phyloP scores from a whole-genome alignment of 1,284 basidiomycete species.

The Ustilago tritici region DNA sequence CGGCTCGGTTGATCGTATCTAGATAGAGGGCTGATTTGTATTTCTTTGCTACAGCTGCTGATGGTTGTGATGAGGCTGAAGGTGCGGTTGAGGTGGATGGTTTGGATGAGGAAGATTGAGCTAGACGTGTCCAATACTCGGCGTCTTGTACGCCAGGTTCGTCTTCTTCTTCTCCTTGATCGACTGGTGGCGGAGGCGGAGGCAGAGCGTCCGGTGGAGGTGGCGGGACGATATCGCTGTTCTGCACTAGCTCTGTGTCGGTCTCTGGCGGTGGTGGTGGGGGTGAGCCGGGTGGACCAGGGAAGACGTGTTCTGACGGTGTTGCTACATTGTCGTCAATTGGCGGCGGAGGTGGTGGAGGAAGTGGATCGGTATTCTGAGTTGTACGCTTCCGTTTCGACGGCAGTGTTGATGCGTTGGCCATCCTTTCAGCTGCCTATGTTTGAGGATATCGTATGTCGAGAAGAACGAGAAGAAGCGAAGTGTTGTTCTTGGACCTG shows the following conservation, averaged over 20 bases:
- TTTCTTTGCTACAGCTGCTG: slow-evolving; percentile 43
- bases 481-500: slow-evolving; percentile 10
- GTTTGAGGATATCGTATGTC: neutral
- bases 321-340: slow-evolving; percentile 7
- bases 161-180: slow-evolving; percentile 24
- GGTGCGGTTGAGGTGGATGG: neutral
- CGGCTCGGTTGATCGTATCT: slow-evolving; percentile 76
- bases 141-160: slow-evolving; percentile 49
- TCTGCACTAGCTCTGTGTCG: slow-evolving; percentile 17
- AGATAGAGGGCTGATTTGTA: slow-evolving; percentile 87
- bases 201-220: slow-evolving; percentile 25
- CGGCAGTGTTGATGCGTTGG: slow-evolving; percentile 9
- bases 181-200: slow-evolving; percentile 33
- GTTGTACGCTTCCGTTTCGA: slow-evolving; percentile 27
- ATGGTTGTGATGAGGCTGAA: neutral
- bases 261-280: slow-evolving; percentile 48
- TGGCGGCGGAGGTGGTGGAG: slow-evolving; percentile 33
- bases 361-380: slow-evolving; percentile 3
- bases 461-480: slow-evolving; percentile 12
- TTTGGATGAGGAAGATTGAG: slow-evolving; percentile 23
- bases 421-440: neutral
- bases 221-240: slow-evolving; percentile 32
- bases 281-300: slow-evolving; percentile 24
- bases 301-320: slow-evolving; percentile 3
- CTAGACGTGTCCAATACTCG: slow-evolving; percentile 57